A percentile compares a stretch with the other conserved stretches of the same genome.
These are phyloP conservation scores for Carex sylvatica DNA, from an alignment of 202 grass and related monocot genomes.

Conservation along the genomic window DNA sequence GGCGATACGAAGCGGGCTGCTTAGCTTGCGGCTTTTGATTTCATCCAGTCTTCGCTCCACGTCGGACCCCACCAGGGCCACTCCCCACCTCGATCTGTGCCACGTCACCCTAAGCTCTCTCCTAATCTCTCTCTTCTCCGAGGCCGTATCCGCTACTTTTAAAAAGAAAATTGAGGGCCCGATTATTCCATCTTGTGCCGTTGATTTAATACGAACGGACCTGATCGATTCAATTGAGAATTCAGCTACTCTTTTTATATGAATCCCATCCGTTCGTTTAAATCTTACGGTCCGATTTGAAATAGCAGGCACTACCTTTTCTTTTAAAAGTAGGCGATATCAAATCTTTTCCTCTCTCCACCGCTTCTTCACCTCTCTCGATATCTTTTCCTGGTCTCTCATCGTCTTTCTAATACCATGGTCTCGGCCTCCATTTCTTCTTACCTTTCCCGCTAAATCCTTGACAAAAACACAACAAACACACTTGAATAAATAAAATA, in stretches of 20 bases:
- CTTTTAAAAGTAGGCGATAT: too few relatives aligned
- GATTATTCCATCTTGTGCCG: too few relatives aligned
- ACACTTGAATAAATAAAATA: neutral
- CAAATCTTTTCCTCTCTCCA: neutral
- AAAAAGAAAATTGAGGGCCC: too few relatives aligned
- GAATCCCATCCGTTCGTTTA: too few relatives aligned
- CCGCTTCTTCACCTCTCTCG: neutral
- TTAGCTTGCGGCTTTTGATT: constrained; percentile 76
- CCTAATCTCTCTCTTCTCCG: constrained; percentile 28
- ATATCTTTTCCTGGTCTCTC: constrained; percentile 15
- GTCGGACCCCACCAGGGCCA: constrained; percentile 5
- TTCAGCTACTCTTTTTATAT: too few relatives aligned
- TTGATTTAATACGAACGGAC: too few relatives aligned
- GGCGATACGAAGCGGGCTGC: constrained; percentile 13
- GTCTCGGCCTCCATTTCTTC: neutral
- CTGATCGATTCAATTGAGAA: too few relatives aligned
- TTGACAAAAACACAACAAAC: neutral
- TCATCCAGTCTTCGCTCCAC: constrained; percentile 33
- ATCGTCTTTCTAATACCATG: neutral
- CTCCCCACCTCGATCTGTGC: constrained; percentile 56
- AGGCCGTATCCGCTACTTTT: too few relatives aligned
- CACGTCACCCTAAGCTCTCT: constrained; percentile 42
- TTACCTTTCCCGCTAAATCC: constrained; percentile 9
- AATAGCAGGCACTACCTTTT: too few relatives aligned
- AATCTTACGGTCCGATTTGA: too few relatives aligned